Evolutionary conservation across 257 asterid genomes (phyloP).

Genomic region (Solanum microdontum): DNA sequence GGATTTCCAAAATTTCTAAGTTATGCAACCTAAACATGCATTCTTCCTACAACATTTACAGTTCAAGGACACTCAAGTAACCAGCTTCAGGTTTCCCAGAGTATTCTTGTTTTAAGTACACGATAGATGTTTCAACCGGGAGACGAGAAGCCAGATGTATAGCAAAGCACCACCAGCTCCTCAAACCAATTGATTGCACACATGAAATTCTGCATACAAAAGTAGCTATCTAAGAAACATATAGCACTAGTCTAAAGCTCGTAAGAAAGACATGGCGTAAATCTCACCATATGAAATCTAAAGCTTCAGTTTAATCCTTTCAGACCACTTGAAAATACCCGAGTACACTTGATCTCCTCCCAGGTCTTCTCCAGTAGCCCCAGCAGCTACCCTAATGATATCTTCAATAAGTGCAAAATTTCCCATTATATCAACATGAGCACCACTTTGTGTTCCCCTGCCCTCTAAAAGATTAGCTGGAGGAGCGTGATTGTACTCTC

Average conservation of each 20-base stretch:
- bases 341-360: constrained; percentile 71
- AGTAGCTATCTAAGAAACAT: neutral
- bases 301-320: constrained; percentile 45
- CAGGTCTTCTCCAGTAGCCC: constrained; percentile 63
- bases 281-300: constrained; percentile 28
- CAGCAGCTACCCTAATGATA: constrained; percentile 69
- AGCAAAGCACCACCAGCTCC: neutral
- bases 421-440: constrained; percentile 85
- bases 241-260: neutral
- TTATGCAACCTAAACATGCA: neutral
- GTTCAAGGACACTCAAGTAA: neutral
- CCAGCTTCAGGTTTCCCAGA: neutral
- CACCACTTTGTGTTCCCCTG: constrained; percentile 81
- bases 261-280: neutral
- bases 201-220: neutral
- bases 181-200: neutral
- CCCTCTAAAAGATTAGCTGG: constrained; percentile 66
- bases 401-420: constrained; percentile 73
- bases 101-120: neutral
- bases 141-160: neutral
- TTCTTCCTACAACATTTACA: neutral
- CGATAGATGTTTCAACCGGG: neutral
- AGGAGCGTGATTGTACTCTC: constrained; percentile 68
- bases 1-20: constrained; percentile 3
- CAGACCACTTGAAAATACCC: constrained; percentile 68